Evolutionary conservation across 139 green algal species (phyloP), one percentile per base, ranked within the genome.

Genomic region (Desmodesmus armatus): DNA sequence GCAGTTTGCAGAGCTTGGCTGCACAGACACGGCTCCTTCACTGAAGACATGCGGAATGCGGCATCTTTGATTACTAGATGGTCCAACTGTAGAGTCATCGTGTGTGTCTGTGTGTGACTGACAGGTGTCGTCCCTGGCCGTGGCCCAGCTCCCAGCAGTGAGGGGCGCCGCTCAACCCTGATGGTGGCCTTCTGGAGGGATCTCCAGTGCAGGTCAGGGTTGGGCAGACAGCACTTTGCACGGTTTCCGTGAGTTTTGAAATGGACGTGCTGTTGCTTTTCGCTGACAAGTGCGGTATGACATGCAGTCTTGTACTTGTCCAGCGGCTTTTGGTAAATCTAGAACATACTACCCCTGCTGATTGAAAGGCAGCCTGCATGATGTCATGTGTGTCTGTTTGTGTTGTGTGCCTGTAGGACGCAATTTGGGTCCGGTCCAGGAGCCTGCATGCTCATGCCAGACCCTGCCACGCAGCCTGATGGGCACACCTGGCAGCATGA

Each of bases 121-220:
- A n/a, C 81, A 87, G 80, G 81, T 19, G 91, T 94, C 7, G 73
- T 93, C 23, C 89, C 89, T 33, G 91, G 91, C 40, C 80, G 89
- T 21, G 84, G 87, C 39, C 41, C 84, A 23, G 86, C 51, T 65
- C 84, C 87, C 19, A 39, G 37, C 19, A 35, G 77, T 15, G 67
- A 79, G 11, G 73, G 80, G 31, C 73, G 80, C 33, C 90, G 90
- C 49, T 76, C 83, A 39, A 93, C 90, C 0, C 80, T 93, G 47
- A 93, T 93, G 90, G 49, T 91, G 25, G 90, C 90, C 7, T 93
- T 93, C 80, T 93, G 90, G 90, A 65, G 76, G 41, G 82, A 91
- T 33, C 79, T 92, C 17, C 47, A 78, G 58, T 67, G 37, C 77
- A 88, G 87, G 82, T 88, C n/a, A n/a, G 66, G 13, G 63, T 7